Base-by-base conservation (phyloP, 345 rosid species). In the Punica granatum region DNA sequence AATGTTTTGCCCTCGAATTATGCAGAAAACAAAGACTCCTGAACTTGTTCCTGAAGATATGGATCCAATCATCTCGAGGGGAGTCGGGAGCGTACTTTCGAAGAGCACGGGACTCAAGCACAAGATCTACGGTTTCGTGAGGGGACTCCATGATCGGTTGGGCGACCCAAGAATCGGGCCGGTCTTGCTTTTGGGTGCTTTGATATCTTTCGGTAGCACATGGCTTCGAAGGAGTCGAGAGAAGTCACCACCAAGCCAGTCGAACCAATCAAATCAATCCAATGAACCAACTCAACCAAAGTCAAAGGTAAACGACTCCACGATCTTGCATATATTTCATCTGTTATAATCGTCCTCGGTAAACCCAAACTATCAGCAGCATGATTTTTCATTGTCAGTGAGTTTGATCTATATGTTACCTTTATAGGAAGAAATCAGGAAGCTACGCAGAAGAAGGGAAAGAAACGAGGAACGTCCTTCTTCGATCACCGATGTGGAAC, bases 151-250 rank as follows among this genome's bases (percentile, higher is more conserved):
- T 41, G 90, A 85, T 78, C 76, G 72, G 63, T 51, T 93, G 44
- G 82, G 75, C 46, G 96, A 90, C 75, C 97, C 96, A 41, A 87
- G 98, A 70, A 79, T 89, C 42, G 96, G 98, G 54, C 90, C 98
- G 0, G 75, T 79, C 72, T 79, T 93, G 81, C 92, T 93, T 75
- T 73, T 93, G 80, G 86, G 81, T 70, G 87, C 97, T 67, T 79
- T 90, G 67, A 69, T 93, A 74, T 85, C 92, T 28, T 81, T 74
- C 63, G 96, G 92, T 63, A 74, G 82, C 69, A 73, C 84, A 66
- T 93, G 90, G 94, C 70, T 89, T 77, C 73, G 46, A 61, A 85
- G 92, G 80, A 86, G 84, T 75, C 94, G 84, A 28, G 74, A 72
- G 48, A 74, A 30, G 32, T 26, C 61, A 7, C 43, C 26, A 74